A percentile compares a stretch with the other conserved stretches of the same genome.
Conservation (phyloP, 352 stramenopile species). For the Globisporangium irregulare region DNA sequence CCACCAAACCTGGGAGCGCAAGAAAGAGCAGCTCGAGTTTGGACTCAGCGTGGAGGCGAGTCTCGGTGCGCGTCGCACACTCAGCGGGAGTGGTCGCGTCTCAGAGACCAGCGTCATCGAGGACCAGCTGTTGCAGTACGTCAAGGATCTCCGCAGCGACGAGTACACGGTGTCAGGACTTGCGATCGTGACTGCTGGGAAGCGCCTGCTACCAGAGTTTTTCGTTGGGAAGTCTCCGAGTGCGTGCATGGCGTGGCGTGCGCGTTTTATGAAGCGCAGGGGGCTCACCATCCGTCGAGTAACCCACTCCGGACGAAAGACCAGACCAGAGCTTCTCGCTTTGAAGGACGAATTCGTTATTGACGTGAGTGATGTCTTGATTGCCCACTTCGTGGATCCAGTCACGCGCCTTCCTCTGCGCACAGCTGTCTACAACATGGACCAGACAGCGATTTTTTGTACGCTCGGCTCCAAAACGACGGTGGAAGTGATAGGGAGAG, state of each 20-base stretch:
- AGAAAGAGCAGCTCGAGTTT: background rate
- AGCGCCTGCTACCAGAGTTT: background rate
- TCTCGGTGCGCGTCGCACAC: background rate
- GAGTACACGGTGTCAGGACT: conserved; percentile 1
- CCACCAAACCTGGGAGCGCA: background rate
- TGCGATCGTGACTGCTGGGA: conserved; percentile 1
- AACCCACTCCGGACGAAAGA: background rate
- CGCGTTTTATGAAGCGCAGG: background rate
- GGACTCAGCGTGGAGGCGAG: background rate
- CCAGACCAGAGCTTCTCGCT: background rate
- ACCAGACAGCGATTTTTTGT: background rate
- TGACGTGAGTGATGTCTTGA: background rate
- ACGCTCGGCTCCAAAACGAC: background rate
- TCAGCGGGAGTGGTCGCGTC: background rate
- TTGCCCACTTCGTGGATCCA: background rate
- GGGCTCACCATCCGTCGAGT: background rate
- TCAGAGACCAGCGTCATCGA: conserved; percentile 2
- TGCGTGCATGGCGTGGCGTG: background rate
- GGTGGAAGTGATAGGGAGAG: background rate
- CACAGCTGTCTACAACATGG: background rate
- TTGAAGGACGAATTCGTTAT: background rate
- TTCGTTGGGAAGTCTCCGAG: background rate
- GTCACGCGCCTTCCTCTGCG: background rate
- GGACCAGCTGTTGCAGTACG: conserved; percentile 1
- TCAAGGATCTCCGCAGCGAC: background rate